Evolutionary conservation across 257 asterid genomes (phyloP).

Genomic region (Echium plantagineum): DNA sequence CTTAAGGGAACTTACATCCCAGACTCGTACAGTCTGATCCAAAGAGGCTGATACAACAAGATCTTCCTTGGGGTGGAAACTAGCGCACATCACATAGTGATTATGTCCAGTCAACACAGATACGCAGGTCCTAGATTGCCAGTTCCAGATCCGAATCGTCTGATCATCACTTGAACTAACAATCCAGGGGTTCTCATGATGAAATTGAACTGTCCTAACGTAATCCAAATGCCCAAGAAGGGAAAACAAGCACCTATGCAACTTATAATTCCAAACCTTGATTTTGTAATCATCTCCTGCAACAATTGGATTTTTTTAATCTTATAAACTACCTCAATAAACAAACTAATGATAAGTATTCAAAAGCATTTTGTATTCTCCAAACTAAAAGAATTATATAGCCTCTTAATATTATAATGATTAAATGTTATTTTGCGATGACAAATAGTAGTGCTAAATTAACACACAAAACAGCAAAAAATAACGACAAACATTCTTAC

Average conservation of each 20-base stretch:
- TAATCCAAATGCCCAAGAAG: slow-evolving; percentile 98
- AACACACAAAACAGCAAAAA: too few relatives aligned
- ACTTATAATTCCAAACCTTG: slow-evolving; percentile 92
- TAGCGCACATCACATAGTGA: slow-evolving; percentile 95
- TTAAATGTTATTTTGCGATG: too few relatives aligned
- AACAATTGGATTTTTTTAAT: neutral
- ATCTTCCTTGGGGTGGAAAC: slow-evolving; percentile 96
- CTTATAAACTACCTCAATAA: too few relatives aligned
- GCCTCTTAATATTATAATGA: too few relatives aligned
- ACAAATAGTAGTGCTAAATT: too few relatives aligned
- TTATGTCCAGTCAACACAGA: slow-evolving; percentile 96
- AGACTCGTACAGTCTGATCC: slow-evolving; percentile 97
- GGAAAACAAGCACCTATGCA: slow-evolving; percentile 89
- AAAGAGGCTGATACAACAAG: slow-evolving; percentile 91
- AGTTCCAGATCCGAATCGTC: slow-evolving; percentile 95
- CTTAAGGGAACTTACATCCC: slow-evolving; percentile 92
- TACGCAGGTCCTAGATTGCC: slow-evolving; percentile 95
- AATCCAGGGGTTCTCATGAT: slow-evolving; percentile 96
- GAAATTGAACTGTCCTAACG: slow-evolving; percentile 89
- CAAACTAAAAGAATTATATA: too few relatives aligned
- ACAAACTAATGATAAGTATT: too few relatives aligned
- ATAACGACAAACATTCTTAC: too few relatives aligned
- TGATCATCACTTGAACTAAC: slow-evolving; percentile 98
- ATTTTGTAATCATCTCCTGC: slow-evolving; percentile 98
- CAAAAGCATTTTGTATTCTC: too few relatives aligned